A percentile compares a stretch with the other conserved stretches of the same genome.
Conservation (phyloP, 2,329 filamentous ascomycete species). For the Fonsecaea nubica region DNA sequence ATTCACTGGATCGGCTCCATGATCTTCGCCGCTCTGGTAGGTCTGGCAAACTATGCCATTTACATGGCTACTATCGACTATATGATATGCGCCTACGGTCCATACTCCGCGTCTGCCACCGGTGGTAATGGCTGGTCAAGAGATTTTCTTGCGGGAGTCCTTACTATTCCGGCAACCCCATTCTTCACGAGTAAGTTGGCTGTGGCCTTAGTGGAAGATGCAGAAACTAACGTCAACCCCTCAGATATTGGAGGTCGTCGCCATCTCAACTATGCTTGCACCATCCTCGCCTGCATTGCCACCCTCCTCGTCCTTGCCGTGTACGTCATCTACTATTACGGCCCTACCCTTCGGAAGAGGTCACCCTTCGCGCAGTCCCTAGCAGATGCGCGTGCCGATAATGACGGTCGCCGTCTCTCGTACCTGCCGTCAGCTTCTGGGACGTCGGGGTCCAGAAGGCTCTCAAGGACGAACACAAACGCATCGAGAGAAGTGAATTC, state of each 20-base stretch:
- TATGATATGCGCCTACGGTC: slow-evolving; percentile 70
- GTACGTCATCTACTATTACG: slow-evolving; percentile 71
- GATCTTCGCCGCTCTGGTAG: slow-evolving; percentile 65
- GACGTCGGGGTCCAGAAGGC: slow-evolving; percentile 26
- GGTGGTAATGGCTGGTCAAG: slow-evolving; percentile 71
- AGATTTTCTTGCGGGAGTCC: slow-evolving; percentile 68
- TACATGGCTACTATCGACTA: slow-evolving; percentile 72
- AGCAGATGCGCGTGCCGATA: slow-evolving; percentile 51
- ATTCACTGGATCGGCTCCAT: slow-evolving; percentile 68
- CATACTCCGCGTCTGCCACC: slow-evolving; percentile 69
- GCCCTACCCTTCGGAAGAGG: slow-evolving; percentile 63
- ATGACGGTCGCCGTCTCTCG: slow-evolving; percentile 44
- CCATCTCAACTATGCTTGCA: slow-evolving; percentile 65
- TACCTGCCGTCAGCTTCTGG: slow-evolving; percentile 43
- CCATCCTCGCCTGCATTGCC: slow-evolving; percentile 69
- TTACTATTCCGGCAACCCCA: slow-evolving; percentile 67
- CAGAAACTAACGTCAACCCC: slow-evolving; percentile 12
- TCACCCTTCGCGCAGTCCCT: slow-evolving; percentile 71
- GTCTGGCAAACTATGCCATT: slow-evolving; percentile 68
- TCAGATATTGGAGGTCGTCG: slow-evolving; percentile 62
- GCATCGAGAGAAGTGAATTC: slow-evolving; percentile 28
- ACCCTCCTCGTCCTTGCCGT: slow-evolving; percentile 67
- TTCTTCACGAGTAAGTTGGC: slow-evolving; percentile 50
- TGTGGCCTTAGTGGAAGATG: slow-evolving; percentile 1
- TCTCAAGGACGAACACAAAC: slow-evolving; percentile 28